Conservation (phyloP, 768 basidiomycete species). For the Auricularia cornea region DNA sequence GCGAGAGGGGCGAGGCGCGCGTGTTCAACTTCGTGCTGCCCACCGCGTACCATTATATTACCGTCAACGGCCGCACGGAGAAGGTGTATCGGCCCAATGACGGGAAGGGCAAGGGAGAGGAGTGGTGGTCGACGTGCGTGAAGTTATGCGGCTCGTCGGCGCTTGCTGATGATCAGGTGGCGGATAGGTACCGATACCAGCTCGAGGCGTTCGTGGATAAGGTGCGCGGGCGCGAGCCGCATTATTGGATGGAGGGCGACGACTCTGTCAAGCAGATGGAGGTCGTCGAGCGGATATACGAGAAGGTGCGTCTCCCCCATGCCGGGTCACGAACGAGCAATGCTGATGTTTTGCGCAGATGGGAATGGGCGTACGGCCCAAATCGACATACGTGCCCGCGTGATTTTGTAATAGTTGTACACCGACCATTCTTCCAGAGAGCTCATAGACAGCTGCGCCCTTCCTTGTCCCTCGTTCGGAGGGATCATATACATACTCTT, state of each 20-base stretch:
- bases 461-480: too few species aligned
- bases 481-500: too few species aligned
- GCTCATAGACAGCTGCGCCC: too few species aligned
- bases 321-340: too few species aligned
- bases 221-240: constrained; percentile 41
- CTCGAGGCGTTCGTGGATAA: constrained; percentile 58
- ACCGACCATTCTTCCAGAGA: too few species aligned
- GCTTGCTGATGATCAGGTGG: too few species aligned
- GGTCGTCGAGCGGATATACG: constrained; percentile 51
- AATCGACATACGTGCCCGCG: too few species aligned
- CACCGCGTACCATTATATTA: constrained; percentile 40
- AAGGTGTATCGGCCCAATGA: constrained; percentile 34
- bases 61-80: constrained; percentile 31
- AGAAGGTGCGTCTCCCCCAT: constrained; percentile 38
- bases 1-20: constrained; percentile 37
- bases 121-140: constrained; percentile 50
- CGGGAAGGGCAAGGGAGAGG: constrained; percentile 30
- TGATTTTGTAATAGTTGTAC: too few species aligned
- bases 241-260: constrained; percentile 46
- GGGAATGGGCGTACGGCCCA: too few species aligned
- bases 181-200: constrained; percentile 45
- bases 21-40: constrained; percentile 38
- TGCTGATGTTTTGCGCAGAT: too few species aligned
- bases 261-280: constrained; percentile 50
- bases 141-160: too few species aligned